A percentile compares a stretch with the other conserved stretches of the same genome.
phyloP scores from a whole-genome alignment of 495 filamentous ascomycete genomes.

The Paragyromitra xinjiangensis region DNA sequence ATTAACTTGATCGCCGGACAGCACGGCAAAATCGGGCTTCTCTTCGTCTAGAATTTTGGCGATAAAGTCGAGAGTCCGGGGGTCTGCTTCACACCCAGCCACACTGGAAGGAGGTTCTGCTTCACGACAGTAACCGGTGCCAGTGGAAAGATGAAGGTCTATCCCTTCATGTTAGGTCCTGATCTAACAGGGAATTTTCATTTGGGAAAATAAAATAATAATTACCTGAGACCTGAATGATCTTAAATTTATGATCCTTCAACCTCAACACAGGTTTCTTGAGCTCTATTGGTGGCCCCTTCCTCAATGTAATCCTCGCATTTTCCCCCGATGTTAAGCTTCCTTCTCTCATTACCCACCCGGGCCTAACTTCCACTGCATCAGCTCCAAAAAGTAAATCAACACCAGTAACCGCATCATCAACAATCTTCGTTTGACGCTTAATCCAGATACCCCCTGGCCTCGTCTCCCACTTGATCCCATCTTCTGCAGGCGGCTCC shows the following conservation, averaged over 20 bases:
- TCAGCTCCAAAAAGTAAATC: slow-evolving; percentile 94
- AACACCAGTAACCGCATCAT: slow-evolving; percentile 78
- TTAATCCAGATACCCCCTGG: slow-evolving; percentile 87
- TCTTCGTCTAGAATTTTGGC: slow-evolving; percentile 83
- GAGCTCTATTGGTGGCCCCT: slow-evolving; percentile 69
- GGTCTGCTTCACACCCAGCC: slow-evolving; percentile 88
- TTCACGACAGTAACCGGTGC: slow-evolving; percentile 84
- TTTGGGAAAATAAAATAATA: neutral
- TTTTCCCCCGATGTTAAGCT: slow-evolving; percentile 63
- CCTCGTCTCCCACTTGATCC: slow-evolving; percentile 82
- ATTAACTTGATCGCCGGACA: slow-evolving; percentile 94
- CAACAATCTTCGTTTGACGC: slow-evolving; percentile 74
- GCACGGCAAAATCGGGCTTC: slow-evolving; percentile 87
- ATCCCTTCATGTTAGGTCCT: slow-evolving; percentile 9
- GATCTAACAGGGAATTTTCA: neutral
- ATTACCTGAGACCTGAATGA: slow-evolving; percentile 79
- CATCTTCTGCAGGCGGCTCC: slow-evolving; percentile 69
- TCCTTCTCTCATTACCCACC: slow-evolving; percentile 79
- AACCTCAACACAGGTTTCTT: slow-evolving; percentile 77
- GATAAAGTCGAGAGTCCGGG: slow-evolving; percentile 90
- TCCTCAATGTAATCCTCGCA: slow-evolving; percentile 76
- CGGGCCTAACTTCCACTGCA: slow-evolving; percentile 84
- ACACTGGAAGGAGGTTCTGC: slow-evolving; percentile 74
- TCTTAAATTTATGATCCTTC: slow-evolving; percentile 92
- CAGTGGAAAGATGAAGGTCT: slow-evolving; percentile 91